Evolutionary conservation across 805 yeast species (phyloP).

Genomic region (Candida fluviatilis): DNA sequence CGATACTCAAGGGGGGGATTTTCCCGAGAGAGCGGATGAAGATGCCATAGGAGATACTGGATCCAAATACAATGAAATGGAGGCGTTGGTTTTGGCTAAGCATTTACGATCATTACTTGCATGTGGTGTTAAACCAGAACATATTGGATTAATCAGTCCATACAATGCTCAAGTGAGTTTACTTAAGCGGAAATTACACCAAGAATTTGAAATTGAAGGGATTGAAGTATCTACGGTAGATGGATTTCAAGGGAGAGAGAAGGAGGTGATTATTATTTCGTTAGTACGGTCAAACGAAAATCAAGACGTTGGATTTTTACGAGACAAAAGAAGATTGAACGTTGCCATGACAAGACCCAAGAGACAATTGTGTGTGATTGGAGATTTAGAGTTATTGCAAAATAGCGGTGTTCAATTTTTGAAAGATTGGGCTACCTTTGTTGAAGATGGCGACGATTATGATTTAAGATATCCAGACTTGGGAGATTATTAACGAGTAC

Average conservation of each 20-base stretch:
- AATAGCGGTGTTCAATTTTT: conserved; percentile 45
- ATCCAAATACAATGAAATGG: conserved; percentile 77
- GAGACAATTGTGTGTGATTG: conserved; percentile 79
- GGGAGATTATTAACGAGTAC: conserved; percentile 21
- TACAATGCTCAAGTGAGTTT: conserved; percentile 81
- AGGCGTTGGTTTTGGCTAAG: conserved; percentile 54
- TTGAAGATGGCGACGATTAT: conserved; percentile 45
- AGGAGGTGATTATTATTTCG: conserved; percentile 76
- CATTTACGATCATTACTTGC: conserved; percentile 52
- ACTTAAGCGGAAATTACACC: conserved; percentile 39
- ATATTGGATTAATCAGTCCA: conserved; percentile 87
- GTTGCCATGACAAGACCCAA: conserved; percentile 93
- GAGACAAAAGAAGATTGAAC: conserved; percentile 75
- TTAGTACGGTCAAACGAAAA: conserved; percentile 76
- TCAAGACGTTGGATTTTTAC: conserved; percentile 74
- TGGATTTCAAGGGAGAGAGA: conserved; percentile 96
- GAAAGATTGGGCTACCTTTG: conserved; percentile 64
- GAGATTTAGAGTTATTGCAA: conserved; percentile 72
- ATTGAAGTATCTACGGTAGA: conserved; percentile 89
- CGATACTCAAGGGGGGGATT: conserved; percentile 91
- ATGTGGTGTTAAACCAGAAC: conserved; percentile 48
- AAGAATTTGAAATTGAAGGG: conserved; percentile 15
- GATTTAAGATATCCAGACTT: conserved; percentile 62
- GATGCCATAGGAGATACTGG: conserved; percentile 23
- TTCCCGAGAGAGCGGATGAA: conserved; percentile 50